These are phyloP conservation scores for Lecanicillium sp. DNA, from an alignment of 2,329 filamentous ascomycete genomes.

Conservation along the genomic window DNA sequence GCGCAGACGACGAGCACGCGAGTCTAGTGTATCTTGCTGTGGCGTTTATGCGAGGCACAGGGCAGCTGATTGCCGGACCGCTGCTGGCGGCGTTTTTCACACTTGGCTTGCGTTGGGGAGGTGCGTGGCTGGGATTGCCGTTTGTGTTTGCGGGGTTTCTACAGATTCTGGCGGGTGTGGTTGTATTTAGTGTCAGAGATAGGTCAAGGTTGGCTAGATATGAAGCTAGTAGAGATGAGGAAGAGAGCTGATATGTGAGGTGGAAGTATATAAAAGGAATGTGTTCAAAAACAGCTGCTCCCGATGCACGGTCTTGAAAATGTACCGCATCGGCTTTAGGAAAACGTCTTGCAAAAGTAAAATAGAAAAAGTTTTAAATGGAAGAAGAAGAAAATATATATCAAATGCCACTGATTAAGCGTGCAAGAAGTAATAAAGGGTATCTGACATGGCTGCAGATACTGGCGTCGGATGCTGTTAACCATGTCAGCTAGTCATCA, in stretches of 20 bases:
- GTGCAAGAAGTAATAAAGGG: no score
- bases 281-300: neutral
- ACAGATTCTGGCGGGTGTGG: constrained; percentile 2
- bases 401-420: no score
- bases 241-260: neutral
- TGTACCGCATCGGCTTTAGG: neutral
- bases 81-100: constrained; percentile 6
- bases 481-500: no score
- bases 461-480: no score
- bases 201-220: neutral
- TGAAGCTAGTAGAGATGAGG: neutral
- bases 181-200: constrained; percentile 4
- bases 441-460: no score
- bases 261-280: neutral
- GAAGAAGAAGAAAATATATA: no score
- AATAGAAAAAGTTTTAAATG: no score
- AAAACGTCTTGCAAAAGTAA: neutral
- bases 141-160: constrained; percentile 2
- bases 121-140: neutral
- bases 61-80: constrained; percentile 1
- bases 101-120: constrained; percentile 2
- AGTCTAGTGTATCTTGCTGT: neutral
- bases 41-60: constrained; percentile 1
- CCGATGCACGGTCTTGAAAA: no score
- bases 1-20: neutral